Evolutionary conservation across 164 flowering plant genomes (phyloP), one percentile per base, ranked within the genome.

Genomic region (Protea cynaroides): DNA sequence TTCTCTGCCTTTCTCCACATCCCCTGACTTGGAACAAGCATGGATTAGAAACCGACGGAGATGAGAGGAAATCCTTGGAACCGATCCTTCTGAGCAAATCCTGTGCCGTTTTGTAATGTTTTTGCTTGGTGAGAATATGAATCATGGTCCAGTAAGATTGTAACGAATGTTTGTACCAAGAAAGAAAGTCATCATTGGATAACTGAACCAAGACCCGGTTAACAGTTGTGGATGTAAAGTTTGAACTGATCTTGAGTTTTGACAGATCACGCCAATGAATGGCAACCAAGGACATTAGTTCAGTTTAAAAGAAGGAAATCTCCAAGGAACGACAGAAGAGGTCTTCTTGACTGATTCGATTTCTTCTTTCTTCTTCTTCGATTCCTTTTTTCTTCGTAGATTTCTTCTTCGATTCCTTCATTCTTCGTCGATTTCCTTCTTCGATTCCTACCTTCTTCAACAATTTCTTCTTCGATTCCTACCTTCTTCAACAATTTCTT

Each of bases 21-120:
- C 96, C 25, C 90, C 82, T 5, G 91, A 81, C 66, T 79, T 82
- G 71, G 80, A 80, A 75, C 94, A 90, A 67, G 91, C 94, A 81
- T 90, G 97, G 56, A 94, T 69, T 83, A 94, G 76, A 66, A 89
- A 92, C 95, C 0, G 83, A 66, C 1, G 84, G 82, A 1, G 95
- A 85, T 0, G 91, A 86, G 61, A 92, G 63, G 53, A 81, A 83
- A 62, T 85, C 86, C 62, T 61, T 84, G 1, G 65, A 68, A 8
- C 89, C 83, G 59, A 92, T 81, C 53, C 76, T 86, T 21, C 81
- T 80, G 7, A 92, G 80, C 86, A 92, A 61, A 25, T 65, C 40
- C 55, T 84, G 89, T 22, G 95, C 96, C 56, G 66, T 50, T 67
- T 55, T 84, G 75, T 76, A 90, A 44, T 81, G 83, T 36, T 69